A percentile compares a stretch with the other conserved stretches of the same genome.
Conservation (phyloP, 2,329 filamentous ascomycete genomes). For the Endothia cerciana region DNA sequence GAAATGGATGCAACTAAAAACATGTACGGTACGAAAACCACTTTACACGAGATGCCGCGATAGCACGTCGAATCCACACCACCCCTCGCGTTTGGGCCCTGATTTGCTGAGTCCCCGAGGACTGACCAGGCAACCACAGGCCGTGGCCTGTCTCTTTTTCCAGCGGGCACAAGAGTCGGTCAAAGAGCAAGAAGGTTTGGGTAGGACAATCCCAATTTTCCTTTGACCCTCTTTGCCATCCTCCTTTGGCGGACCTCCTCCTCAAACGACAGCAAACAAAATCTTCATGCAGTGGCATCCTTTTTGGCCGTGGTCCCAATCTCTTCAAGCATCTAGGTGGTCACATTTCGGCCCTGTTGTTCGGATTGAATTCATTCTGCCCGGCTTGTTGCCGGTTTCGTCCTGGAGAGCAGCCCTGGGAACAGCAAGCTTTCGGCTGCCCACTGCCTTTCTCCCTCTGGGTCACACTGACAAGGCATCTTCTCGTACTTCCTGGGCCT, state of each 20-base stretch:
- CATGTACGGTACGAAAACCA: conserved; percentile 32
- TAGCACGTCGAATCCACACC: conserved; percentile 34
- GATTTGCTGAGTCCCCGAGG: conserved; percentile 30
- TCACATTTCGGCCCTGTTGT: conserved; percentile 21
- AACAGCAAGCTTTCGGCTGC: conserved; percentile 16
- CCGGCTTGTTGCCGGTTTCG: conserved; percentile 18
- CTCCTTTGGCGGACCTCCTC: conserved; percentile 30
- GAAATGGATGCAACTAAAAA: conserved; percentile 25
- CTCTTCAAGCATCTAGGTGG: conserved; percentile 22
- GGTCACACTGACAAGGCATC: conserved; percentile 22
- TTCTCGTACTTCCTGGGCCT: conserved; percentile 14
- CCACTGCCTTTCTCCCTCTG: conserved; percentile 13
- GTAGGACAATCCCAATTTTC: conserved; percentile 15
- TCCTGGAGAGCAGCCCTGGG: conserved; percentile 8
- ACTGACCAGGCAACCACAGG: conserved; percentile 27
- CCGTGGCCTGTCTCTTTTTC: conserved; percentile 15
- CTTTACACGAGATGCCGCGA: conserved; percentile 39
- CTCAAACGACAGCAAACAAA: conserved; percentile 30
- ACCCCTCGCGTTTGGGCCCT: conserved; percentile 28
- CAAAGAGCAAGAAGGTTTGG: conserved; percentile 31
- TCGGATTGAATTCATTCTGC: conserved; percentile 22
- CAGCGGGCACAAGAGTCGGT: conserved; percentile 17
- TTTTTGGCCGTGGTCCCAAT: conserved; percentile 20
- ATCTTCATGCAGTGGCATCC: conserved; percentile 25
- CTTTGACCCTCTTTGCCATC: conserved; percentile 16